phyloP scores from a whole-genome alignment of 352 stramenopile species.

The Blastocystis sp. region DNA sequence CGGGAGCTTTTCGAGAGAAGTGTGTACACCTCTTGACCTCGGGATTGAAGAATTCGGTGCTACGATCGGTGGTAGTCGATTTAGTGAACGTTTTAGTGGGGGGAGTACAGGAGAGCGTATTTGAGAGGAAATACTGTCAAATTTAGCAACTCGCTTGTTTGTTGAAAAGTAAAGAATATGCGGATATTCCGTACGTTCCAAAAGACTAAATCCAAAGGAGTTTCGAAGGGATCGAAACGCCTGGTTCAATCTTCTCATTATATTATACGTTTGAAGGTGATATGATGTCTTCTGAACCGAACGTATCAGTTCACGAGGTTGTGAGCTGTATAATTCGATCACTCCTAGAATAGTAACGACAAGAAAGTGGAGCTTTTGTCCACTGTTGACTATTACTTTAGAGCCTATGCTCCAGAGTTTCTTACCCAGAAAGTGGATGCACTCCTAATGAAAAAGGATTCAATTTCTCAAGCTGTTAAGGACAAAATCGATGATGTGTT shows the following conservation, averaged over 20 bases:
- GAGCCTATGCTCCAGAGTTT: conserved; percentile 1
- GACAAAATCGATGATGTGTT: conserved; percentile 41
- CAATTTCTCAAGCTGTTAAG: background rate
- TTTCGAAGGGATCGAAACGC: conserved; percentile 19
- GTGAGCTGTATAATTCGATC: background rate
- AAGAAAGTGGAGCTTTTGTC: background rate
- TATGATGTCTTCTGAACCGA: conserved; percentile 23
- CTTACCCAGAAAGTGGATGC: conserved; percentile 22
- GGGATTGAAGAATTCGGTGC: background rate
- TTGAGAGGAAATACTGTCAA: conserved; percentile 30
- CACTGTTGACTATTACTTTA: conserved; percentile 2
- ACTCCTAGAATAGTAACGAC: background rate
- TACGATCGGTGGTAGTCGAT: background rate
- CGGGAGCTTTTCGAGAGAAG: background rate
- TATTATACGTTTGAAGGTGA: background rate
- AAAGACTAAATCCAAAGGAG: background rate
- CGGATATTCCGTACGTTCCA: background rate
- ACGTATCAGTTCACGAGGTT: background rate
- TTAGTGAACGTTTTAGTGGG: background rate
- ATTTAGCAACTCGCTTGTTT: conserved; percentile 38
- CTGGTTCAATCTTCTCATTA: background rate
- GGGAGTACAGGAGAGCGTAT: background rate
- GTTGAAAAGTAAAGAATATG: background rate
- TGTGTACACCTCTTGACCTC: background rate
- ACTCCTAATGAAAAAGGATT: background rate